Evolutionary conservation across 2,329 filamentous ascomycete genomes (phyloP).

Genomic region (Aspergillus niger): DNA sequence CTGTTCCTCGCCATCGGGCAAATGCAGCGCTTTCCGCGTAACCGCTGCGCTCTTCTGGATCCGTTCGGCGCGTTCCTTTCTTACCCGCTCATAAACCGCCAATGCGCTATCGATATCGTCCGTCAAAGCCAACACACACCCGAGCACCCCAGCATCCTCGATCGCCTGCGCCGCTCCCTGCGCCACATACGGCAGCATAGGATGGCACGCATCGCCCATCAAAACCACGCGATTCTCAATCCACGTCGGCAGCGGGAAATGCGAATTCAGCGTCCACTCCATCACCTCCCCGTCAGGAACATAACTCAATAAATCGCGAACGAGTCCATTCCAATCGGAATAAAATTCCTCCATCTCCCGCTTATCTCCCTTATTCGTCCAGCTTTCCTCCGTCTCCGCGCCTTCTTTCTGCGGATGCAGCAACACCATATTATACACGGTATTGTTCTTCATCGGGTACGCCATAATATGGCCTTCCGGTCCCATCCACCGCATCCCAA

Average conservation of each 20-base stretch:
- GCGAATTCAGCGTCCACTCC: slow-evolving; percentile 6
- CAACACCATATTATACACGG: slow-evolving; percentile 3
- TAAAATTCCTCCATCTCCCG: slow-evolving; percentile 3
- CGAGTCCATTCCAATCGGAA: neutral
- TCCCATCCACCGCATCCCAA: slow-evolving; percentile 1
- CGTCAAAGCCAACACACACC: neutral
- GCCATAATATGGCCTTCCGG: slow-evolving; percentile 5
- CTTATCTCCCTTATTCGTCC: slow-evolving; percentile 3
- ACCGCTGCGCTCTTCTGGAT: neutral
- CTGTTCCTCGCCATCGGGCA: neutral
- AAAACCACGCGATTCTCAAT: neutral
- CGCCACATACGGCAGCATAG: slow-evolving; percentile 9
- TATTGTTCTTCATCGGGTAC: slow-evolving; percentile 4
- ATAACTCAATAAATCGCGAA: neutral
- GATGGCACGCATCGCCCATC: slow-evolving; percentile 10
- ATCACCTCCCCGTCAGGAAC: slow-evolving; percentile 5
- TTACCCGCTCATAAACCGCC: neutral
- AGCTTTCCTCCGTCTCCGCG: neutral
- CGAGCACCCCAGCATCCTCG: slow-evolving; percentile 7
- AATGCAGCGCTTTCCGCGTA: neutral
- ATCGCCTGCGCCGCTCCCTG: slow-evolving; percentile 7
- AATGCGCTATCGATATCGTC: slow-evolving; percentile 1
- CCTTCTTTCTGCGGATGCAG: slow-evolving; percentile 3
- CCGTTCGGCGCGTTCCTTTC: neutral
- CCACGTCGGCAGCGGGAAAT: slow-evolving; percentile 5